Evolutionary conservation across 2,329 filamentous ascomycete species (phyloP), one percentile per base, ranked within the genome.

Genomic region (Nemania diffusa): DNA sequence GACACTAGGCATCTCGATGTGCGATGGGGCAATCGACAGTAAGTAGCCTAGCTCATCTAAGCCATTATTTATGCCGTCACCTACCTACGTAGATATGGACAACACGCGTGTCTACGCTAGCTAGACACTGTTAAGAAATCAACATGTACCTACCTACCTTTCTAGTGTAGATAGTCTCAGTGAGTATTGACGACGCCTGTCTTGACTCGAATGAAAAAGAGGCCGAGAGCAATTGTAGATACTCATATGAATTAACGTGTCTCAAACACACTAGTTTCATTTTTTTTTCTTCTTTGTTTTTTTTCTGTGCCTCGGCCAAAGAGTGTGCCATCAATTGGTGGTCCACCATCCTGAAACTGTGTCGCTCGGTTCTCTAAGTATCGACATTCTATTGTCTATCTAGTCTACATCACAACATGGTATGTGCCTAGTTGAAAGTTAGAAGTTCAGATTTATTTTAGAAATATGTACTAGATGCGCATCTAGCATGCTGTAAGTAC

Each of bases 291-390:
- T 5, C 9, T 32, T 32, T 32, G 29, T 5, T 32, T 32, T 5
- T 32, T 32, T 32, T 32, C 9, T 32, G 5, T 32, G 32, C 11
- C 37, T 48, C 60, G 60, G 60, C 60, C 37, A 26, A 40, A 57
- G 32, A 29, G 42, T n/a, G 29, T 29, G 24, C 15, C 8, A 42
- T 51, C 24, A 44, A 34, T 52, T 29, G 17, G 24, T 34, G 32
- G 46, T 61, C 65, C 65, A 68, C 65, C 29, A 24, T 55, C 34
- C 57, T 68, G 65, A 65, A 68, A 68, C 65, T 26, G 57, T 50
- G 52, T 53, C 29, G 60, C 60, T n/a, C 52, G 26, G 9, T 3
- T 44, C 26, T 32, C 26, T 26, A 22, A 13, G 22, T 50, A 20
- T 9, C 40, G 5, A 42, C 17, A n/a, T n/a, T n/a, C n/a, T n/a